phyloP scores from a whole-genome alignment of 768 basidiomycete genomes.

The Boletus reticuloceps region DNA sequence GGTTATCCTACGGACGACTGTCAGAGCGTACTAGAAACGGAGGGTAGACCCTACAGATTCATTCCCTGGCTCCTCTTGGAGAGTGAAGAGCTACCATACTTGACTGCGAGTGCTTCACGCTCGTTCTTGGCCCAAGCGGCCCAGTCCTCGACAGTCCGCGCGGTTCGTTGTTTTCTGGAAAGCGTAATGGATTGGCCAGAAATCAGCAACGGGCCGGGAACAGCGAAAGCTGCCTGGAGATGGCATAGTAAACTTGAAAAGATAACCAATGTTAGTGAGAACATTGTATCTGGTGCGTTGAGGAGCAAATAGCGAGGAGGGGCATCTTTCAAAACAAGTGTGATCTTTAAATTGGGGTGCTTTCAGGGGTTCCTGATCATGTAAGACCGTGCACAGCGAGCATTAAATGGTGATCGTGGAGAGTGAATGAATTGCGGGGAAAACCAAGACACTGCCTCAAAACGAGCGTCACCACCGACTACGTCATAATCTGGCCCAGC shows the following conservation, averaged over 20 bases:
- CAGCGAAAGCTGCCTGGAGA: conserved; percentile 8
- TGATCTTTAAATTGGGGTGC: neutral
- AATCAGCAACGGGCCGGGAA: conserved; percentile 2
- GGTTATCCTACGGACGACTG: conserved; percentile 41
- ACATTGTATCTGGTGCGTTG: conserved; percentile 12
- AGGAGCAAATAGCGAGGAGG: neutral
- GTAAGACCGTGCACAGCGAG: neutral
- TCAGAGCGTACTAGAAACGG: neutral
- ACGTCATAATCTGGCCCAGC: too few relatives aligned
- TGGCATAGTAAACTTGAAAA: conserved; percentile 11
- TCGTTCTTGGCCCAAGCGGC: conserved; percentile 54
- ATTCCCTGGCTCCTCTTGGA: conserved; percentile 47
- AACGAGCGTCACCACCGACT: too few relatives aligned
- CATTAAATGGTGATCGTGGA: neutral
- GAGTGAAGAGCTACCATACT: conserved; percentile 40
- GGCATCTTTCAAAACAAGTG: neutral
- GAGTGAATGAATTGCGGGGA: conserved; percentile 1
- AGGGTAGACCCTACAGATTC: conserved; percentile 44
- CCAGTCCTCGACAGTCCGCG: conserved; percentile 38
- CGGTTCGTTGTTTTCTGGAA: conserved; percentile 9
- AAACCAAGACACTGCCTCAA: neutral
- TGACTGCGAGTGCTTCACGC: conserved; percentile 39
- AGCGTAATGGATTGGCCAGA: conserved; percentile 27
- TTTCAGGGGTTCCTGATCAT: conserved; percentile 1
- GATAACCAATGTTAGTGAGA: conserved; percentile 3